Percentiles rank a stretch among this genome's conserved stretches.
Conservation (phyloP, 495 filamentous ascomycete species). For the Aspergillus ellipticus region DNA sequence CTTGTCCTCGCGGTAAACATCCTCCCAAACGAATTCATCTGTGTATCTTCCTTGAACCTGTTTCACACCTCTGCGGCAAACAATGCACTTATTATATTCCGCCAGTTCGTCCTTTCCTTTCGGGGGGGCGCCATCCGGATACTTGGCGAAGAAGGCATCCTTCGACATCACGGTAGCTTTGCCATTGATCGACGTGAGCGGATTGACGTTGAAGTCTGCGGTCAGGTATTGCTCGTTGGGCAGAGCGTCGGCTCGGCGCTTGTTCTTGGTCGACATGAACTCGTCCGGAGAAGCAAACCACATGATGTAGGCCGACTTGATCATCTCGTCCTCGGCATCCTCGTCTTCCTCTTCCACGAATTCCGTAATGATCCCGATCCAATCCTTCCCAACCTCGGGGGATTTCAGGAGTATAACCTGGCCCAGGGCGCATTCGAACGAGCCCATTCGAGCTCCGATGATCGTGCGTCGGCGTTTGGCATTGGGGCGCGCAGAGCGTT, state of each 20-base stretch:
- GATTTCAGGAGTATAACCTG: constrained; percentile 85
- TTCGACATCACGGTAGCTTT: constrained; percentile 76
- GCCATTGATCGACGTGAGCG: constrained; percentile 86
- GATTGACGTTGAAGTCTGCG: constrained; percentile 74
- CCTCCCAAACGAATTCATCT: constrained; percentile 87
- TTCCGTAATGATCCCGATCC: constrained; percentile 82
- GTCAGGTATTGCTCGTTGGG: constrained; percentile 93
- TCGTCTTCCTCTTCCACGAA: constrained; percentile 65
- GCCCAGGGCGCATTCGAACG: constrained; percentile 74
- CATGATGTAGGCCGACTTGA: constrained; percentile 68
- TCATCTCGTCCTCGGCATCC: constrained; percentile 44
- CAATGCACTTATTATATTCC: constrained; percentile 82
- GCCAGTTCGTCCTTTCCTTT: constrained; percentile 53
- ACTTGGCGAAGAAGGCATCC: constrained; percentile 57
- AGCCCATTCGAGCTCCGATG: constrained; percentile 80
- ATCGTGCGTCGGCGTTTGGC: constrained; percentile 47
- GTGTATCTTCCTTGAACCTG: constrained; percentile 87
- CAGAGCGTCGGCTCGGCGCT: constrained; percentile 77
- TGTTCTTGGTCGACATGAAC: constrained; percentile 68
- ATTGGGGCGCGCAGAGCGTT: constrained; percentile 27
- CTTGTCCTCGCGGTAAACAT: constrained; percentile 64
- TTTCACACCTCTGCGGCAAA: constrained; percentile 87
- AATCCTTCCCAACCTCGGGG: constrained; percentile 75
- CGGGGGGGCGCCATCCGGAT: constrained; percentile 74
- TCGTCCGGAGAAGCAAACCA: constrained; percentile 94